Base-by-base conservation (phyloP, 441 rosid genomes). In the Bruguiera hainesii region DNA sequence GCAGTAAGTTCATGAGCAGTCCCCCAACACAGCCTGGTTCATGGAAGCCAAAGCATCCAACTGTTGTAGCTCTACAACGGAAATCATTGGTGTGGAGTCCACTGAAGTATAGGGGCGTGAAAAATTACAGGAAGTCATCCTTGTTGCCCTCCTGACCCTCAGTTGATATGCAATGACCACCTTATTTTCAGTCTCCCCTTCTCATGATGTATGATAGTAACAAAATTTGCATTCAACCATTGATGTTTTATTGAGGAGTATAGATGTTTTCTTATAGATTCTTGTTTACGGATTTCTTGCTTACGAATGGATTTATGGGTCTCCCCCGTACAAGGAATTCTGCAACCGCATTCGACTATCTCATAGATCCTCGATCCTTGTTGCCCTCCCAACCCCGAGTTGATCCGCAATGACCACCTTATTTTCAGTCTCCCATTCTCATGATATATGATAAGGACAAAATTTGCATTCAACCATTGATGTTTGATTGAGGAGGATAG, bases 71-170 rank as follows among this genome's bases (percentile, higher is more conserved):
- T 51, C 70, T 94, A 81, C 98, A 89, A 61, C 74, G 87, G 77
- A 94, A 84, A 71, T 49, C 97, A 8, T 52, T 94, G 74, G 85
- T 94, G 46, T 94, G 98, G 98, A 94, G 98, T 80, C 98, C 98
- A 0, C 85, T 93, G 51, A 93, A 82, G 85, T 62, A 76, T 67
- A 88, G 76, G 81, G 80, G 81, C 28, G 57, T 70, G 78, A 76
- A 74, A 73, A 78, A 68, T 69, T 65, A 65, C 68, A 81, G 87
- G 70, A 83, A 75, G 61, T 57, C 84, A 35, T 80, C 84, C 1
- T 39, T 75, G n/a, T 49, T 81, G 77, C 86, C 83, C 67, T 56
- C 68, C 18, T 66, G 79, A 35, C 76, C 52, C 31, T 25, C 77
- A 42, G 29, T 42, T 42, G 55, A 65, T 29, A 18, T 66, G 72